Percentiles rank a stretch among this genome's conserved stretches.
Conservation (phyloP, 2,329 filamentous ascomycete genomes). For the Rutstroemia sp. region DNA sequence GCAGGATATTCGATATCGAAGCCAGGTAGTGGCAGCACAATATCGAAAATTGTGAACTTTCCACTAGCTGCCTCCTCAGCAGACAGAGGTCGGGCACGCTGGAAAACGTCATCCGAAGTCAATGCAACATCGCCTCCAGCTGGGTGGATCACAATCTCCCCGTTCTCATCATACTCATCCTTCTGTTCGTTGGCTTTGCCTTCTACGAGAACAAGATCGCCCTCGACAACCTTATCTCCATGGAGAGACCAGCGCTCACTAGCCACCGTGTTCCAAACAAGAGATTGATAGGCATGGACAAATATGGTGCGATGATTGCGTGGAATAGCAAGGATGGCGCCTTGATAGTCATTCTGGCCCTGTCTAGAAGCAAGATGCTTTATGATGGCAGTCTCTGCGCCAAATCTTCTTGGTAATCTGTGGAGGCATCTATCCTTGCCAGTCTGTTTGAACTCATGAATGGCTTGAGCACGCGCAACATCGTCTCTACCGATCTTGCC, state of each 20-base stretch:
- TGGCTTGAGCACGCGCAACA: slow-evolving; percentile 67
- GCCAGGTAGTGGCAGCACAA: slow-evolving; percentile 88
- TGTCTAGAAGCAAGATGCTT: slow-evolving; percentile 52
- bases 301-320: slow-evolving; percentile 87
- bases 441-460: slow-evolving; percentile 63
- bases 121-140: slow-evolving; percentile 47
- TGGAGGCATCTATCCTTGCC: slow-evolving; percentile 50
- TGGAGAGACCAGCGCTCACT: slow-evolving; percentile 73
- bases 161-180: slow-evolving; percentile 32
- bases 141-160: slow-evolving; percentile 42
- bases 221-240: slow-evolving; percentile 67
- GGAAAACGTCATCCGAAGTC: slow-evolving; percentile 48
- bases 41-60: slow-evolving; percentile 72
- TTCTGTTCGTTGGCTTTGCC: slow-evolving; percentile 13
- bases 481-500: slow-evolving; percentile 65
- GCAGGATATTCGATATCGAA: slow-evolving; percentile 81
- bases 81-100: slow-evolving; percentile 66
- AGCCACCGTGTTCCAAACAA: slow-evolving; percentile 85
- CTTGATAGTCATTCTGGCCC: slow-evolving; percentile 60
- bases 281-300: slow-evolving; percentile 90
- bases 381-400: slow-evolving; percentile 72
- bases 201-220: slow-evolving; percentile 55
- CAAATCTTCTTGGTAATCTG: slow-evolving; percentile 71
- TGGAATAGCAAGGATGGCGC: slow-evolving; percentile 72
- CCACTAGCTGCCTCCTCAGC: slow-evolving; percentile 72